Evolutionary conservation across 208 protist species (phyloP).

Genomic region (Strigomonas culicis): DNA sequence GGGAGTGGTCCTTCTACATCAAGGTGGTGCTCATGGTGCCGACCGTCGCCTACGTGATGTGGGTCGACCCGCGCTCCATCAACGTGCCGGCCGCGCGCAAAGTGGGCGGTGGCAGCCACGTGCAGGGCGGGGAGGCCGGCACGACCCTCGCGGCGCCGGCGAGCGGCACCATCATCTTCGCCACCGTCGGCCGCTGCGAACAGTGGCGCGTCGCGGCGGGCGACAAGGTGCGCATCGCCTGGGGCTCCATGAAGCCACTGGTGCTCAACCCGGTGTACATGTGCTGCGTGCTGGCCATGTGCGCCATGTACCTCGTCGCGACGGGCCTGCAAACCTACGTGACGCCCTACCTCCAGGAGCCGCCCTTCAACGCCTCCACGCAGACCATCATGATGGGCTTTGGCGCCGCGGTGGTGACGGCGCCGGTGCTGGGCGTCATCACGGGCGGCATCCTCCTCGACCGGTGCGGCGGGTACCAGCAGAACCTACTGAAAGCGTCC

Average conservation of each 20-base stretch:
- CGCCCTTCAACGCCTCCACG: constrained; percentile 79
- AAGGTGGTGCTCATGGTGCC: constrained; percentile 79
- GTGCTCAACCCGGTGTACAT: constrained; percentile 68
- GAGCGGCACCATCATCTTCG: background rate
- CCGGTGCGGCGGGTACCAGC: constrained; percentile 77
- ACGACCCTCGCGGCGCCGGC: background rate
- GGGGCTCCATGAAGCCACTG: constrained; percentile 24
- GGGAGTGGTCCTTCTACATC: constrained; percentile 81
- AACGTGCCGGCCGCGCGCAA: constrained; percentile 23
- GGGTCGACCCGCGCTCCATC: constrained; percentile 50
- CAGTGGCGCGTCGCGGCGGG: background rate
- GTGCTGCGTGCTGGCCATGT: constrained; percentile 76
- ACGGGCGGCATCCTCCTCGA: constrained; percentile 82
- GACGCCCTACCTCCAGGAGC: constrained; percentile 83
- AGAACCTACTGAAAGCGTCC: constrained; percentile 57
- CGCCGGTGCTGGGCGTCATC: constrained; percentile 83
- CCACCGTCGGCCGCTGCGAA: background rate
- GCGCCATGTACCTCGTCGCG: constrained; percentile 89
- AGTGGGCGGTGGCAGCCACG: background rate
- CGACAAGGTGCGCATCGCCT: constrained; percentile 16
- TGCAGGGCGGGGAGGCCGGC: background rate
- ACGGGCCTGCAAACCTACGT: constrained; percentile 90
- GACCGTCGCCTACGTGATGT: constrained; percentile 45
- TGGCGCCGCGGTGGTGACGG: constrained; percentile 66
- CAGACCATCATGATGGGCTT: constrained; percentile 81